phyloP scores from a whole-genome alignment of 2,329 filamentous ascomycete species.

The Colletotrichum sp. region DNA sequence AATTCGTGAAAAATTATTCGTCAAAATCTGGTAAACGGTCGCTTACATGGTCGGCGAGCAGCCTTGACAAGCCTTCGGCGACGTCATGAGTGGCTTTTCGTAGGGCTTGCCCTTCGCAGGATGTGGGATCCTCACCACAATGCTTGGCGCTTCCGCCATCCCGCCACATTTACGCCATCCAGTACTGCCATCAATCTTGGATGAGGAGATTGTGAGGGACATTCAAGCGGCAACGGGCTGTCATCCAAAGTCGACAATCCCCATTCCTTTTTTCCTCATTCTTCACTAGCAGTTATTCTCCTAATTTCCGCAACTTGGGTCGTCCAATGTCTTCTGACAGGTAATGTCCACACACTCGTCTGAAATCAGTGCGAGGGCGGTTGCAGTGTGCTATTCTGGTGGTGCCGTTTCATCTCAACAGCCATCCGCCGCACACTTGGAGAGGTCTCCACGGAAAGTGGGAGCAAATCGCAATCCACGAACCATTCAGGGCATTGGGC shows the following conservation, averaged over 20 bases:
- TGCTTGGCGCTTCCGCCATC: neutral
- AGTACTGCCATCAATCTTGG: neutral
- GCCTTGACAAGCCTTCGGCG: neutral
- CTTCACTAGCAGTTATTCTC: neutral
- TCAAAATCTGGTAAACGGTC: neutral
- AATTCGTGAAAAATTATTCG: neutral
- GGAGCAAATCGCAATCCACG: neutral
- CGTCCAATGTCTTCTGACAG: slow-evolving; percentile 15
- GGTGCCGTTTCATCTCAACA: slow-evolving; percentile 8
- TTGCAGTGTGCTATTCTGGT: neutral
- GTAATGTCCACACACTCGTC: neutral
- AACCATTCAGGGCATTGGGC: neutral
- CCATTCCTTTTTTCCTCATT: neutral
- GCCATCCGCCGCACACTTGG: neutral
- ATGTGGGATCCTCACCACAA: neutral
- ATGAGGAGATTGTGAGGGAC: neutral
- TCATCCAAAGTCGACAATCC: slow-evolving; percentile 1
- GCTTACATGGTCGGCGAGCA: neutral
- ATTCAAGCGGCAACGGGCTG: neutral
- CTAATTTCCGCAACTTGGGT: neutral
- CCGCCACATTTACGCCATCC: neutral
- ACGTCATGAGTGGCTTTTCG: neutral
- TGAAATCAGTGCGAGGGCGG: slow-evolving; percentile 8
- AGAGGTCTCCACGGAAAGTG: neutral
- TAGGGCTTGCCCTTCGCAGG: neutral